Percentiles rank a stretch among this genome's conserved stretches.
These are phyloP conservation scores for Neckera pumila DNA, from an alignment of 225 moss, liverwort and hornwort genomes.

Conservation along the genomic window DNA sequence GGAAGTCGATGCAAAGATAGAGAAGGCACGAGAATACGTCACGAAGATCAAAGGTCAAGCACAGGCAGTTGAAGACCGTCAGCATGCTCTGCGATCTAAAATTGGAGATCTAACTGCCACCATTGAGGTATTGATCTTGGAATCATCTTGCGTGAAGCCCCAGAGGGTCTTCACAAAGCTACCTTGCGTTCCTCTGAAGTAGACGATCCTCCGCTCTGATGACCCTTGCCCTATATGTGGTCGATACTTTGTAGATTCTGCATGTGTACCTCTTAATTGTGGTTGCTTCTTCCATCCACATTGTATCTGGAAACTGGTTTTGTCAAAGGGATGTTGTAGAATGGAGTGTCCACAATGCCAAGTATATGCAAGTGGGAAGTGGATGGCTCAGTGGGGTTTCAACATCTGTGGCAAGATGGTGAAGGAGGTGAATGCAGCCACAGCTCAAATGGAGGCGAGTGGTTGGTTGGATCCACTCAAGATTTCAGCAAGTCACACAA, in stretches of 20 bases:
- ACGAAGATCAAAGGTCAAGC: too few relatives aligned
- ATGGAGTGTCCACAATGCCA: not conserved
- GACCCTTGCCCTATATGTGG: not conserved
- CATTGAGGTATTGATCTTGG: too few relatives aligned
- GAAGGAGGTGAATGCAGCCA: not conserved
- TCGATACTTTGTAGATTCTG: not conserved
- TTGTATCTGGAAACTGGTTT: not conserved
- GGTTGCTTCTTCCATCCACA: not conserved
- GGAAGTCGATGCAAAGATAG: too few relatives aligned
- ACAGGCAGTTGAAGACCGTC: too few relatives aligned
- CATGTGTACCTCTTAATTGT: not conserved
- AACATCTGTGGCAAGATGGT: not conserved
- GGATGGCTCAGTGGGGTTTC: not conserved
- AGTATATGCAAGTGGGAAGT: not conserved
- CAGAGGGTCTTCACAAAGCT: not conserved
- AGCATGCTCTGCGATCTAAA: too few relatives aligned
- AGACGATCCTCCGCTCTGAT: fast-evolving
- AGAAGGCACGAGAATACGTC: too few relatives aligned
- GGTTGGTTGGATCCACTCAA: not conserved
- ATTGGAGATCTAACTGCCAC: too few relatives aligned
- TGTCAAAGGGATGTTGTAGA: not conserved
- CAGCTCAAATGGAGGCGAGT: not conserved
- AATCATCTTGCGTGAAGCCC: too few relatives aligned
- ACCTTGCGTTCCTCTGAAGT: not conserved
- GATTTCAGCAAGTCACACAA: not conserved